Conservation (phyloP, 352 stramenopile species). For the Phytophthora citricola region DNA sequence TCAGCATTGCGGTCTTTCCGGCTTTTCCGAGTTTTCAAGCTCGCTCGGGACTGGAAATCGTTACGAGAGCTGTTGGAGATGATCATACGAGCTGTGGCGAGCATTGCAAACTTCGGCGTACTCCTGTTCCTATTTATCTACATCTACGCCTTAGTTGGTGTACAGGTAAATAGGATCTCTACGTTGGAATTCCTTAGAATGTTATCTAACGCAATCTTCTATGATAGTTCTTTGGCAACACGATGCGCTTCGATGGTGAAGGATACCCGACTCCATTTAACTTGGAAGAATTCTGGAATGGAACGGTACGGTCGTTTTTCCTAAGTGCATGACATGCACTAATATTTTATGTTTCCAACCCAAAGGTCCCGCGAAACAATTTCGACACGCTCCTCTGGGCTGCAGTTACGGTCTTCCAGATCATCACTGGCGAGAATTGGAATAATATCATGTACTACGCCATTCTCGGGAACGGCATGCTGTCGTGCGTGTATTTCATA, state of each 20-base stretch:
- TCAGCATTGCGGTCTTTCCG: constrained; percentile 91
- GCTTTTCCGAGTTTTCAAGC: constrained; percentile 94
- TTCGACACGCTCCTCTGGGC: constrained; percentile 90
- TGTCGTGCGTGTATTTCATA: constrained; percentile 87
- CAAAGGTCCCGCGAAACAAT: constrained; percentile 78
- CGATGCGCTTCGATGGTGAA: constrained; percentile 91
- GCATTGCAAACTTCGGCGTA: constrained; percentile 94
- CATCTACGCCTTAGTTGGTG: constrained; percentile 92
- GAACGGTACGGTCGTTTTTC: constrained; percentile 38
- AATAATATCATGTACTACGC: constrained; percentile 95
- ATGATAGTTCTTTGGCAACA: constrained; percentile 94
- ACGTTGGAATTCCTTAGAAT: no score
- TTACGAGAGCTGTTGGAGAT: constrained; percentile 92
- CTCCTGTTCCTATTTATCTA: constrained; percentile 96
- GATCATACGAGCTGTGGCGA: constrained; percentile 91
- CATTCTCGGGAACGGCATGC: constrained; percentile 79
- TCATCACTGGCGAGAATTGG: constrained; percentile 96
- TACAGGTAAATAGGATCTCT: constrained; percentile 60
- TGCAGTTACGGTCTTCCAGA: constrained; percentile 91
- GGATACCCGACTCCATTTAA: constrained; percentile 62
- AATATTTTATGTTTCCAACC: constrained; percentile 4
- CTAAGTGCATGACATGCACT: background rate
- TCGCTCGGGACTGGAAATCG: constrained; percentile 92
- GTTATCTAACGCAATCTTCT: background rate
- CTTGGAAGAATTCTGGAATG: constrained; percentile 67